A percentile compares a stretch with the other conserved stretches of the same genome.
Evolutionary conservation across 2,329 filamentous ascomycete species (phyloP).

Genomic region (Paecilomyces sp.): DNA sequence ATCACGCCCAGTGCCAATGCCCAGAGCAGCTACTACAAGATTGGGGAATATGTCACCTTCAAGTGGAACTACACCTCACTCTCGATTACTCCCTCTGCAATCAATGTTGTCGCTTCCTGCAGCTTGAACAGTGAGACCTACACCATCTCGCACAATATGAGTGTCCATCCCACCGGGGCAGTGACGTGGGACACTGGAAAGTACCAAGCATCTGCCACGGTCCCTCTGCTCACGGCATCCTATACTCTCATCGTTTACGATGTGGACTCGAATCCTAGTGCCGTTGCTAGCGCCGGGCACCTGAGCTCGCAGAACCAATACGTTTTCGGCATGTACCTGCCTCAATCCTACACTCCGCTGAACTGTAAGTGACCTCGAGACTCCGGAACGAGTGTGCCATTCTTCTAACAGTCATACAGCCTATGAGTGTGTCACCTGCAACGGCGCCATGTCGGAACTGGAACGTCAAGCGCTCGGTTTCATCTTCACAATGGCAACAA

Average conservation of each 20-base stretch:
- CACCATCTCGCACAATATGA: constrained; percentile 55
- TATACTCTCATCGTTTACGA: constrained; percentile 61
- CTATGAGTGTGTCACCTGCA: constrained; percentile 53
- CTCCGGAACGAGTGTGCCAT: background rate
- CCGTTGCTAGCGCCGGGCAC: constrained; percentile 48
- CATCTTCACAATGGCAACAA: constrained; percentile 47
- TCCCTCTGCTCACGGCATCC: constrained; percentile 50
- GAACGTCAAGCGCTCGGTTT: constrained; percentile 51
- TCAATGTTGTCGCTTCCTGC: constrained; percentile 58
- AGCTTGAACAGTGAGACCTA: constrained; percentile 52
- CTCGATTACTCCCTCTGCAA: constrained; percentile 48
- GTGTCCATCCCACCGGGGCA: constrained; percentile 43
- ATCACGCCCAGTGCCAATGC: constrained; percentile 48
- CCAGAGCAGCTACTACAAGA: constrained; percentile 55
- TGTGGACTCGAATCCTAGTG: constrained; percentile 43
- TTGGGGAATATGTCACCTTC: constrained; percentile 56
- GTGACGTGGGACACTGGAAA: constrained; percentile 56
- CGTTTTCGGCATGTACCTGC: constrained; percentile 57
- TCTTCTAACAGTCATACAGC: constrained; percentile 26
- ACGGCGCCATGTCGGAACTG: constrained; percentile 42
- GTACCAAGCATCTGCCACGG: constrained; percentile 43
- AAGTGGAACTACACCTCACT: constrained; percentile 64
- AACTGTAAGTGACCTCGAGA: constrained; percentile 33
- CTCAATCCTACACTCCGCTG: constrained; percentile 45
- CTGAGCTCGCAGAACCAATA: constrained; percentile 46